Percentiles rank a stretch among this genome's conserved stretches.
Conservation (phyloP, 2,329 filamentous ascomycete genomes). For the Diaporthe caulivora region DNA sequence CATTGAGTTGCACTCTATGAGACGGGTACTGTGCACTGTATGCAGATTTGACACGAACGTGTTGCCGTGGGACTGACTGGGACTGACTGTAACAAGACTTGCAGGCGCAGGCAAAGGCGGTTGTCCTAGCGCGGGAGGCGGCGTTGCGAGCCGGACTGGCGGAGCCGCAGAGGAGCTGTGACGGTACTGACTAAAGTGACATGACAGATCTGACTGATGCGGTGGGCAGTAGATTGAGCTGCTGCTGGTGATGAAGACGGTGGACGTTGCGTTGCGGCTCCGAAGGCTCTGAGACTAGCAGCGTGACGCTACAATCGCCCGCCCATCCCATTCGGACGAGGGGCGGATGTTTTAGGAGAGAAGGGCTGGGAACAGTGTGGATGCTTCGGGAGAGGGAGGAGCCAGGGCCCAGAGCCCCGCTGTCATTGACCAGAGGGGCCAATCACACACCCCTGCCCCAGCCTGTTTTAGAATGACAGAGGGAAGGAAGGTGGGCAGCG, state of each 20-base stretch:
- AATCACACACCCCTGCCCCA: conserved; percentile 22
- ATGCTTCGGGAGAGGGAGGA: conserved; percentile 15
- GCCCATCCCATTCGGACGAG: neutral
- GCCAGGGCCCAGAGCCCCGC: conserved; percentile 1
- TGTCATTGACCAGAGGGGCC: conserved; percentile 1
- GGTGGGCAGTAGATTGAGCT: neutral
- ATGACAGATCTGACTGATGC: neutral
- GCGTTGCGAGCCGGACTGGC: conserved; percentile 26
- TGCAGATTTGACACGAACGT: conserved; percentile 7
- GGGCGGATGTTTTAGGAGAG: conserved; percentile 17
- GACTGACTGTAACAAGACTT: conserved; percentile 10
- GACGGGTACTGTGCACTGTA: too few species aligned
- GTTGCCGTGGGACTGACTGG: neutral
- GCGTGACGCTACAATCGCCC: neutral
- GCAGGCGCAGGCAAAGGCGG: conserved; percentile 4
- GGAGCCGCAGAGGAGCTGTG: conserved; percentile 14
- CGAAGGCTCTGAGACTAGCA: conserved; percentile 10
- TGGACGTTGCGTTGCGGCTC: conserved; percentile 27
- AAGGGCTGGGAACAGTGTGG: neutral
- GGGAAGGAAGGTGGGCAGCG: conserved; percentile 15
- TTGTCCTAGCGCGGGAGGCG: conserved; percentile 27
- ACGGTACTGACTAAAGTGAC: neutral
- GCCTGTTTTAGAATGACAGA: conserved; percentile 32
- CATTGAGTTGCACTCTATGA: neutral
- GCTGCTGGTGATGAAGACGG: neutral